Base-by-base conservation (phyloP, 2,329 filamentous ascomycete species). In the Ceratocystis harringtonii region DNA sequence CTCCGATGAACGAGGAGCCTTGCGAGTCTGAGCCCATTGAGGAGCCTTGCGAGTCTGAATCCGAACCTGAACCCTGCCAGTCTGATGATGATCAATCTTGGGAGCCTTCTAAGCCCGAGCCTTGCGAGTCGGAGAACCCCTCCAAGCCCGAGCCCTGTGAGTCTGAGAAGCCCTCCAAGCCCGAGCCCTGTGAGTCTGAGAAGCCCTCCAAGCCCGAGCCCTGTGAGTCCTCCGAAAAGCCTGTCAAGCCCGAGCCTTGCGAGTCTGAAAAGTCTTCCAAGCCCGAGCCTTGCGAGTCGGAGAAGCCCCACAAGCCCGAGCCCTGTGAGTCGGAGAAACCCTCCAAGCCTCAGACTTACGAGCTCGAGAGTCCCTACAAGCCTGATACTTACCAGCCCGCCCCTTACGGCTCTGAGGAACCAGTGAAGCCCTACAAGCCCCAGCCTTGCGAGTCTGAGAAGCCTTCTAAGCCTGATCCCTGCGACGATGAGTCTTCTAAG, bases 1-100 rank as follows among this genome's bases (percentile, higher is more conserved):
- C 63, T 65, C 66, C 66, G 66, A 65, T 63, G 66, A 67, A 63
- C 61, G 66, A 67, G 55, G 65, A 65, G 62, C 62, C 66, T 57
- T 67, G 66, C 60, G 62, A 64, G 57, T 45, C 66, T 10, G 63
- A 63, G 36, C 62, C 63, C 32, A 63, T 28, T 57, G 57, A 61
- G 32, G 62, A 65, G 62, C 66, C 66, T 30, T 64, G 63, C 63
- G 63, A 64, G 63, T 19, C 63, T 60, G 52, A 64, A 44, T 55
- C 63, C 63, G 32, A 45, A 30, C 63, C 63, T 28, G 58, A 67
- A 48, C 66, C 66, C 6, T 67, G 63, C 44, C 48, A 63, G 45
- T 45, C 64, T 19, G 62, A 62, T 25, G 48, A 58, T 30, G 52
- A 57, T 36, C 55, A 58, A 15, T 48, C 61, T 52, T 58, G 28